Evolutionary conservation across 1,284 basidiomycete species (phyloP).

Genomic region (Cystobasidium pallidum): DNA sequence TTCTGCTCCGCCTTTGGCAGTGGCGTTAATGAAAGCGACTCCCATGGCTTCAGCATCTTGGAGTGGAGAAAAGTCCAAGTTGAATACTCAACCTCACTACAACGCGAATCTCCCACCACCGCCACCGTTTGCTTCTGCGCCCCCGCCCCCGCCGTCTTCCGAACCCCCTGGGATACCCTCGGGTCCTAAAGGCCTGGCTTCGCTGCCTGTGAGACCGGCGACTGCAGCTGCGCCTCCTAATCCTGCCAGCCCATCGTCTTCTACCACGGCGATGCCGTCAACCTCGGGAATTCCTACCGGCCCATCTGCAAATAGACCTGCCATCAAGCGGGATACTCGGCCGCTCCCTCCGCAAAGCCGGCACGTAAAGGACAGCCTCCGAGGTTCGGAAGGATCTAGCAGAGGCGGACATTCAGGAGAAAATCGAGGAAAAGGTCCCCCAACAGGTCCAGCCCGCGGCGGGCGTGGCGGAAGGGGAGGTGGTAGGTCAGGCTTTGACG

Average conservation of each 20-base stretch:
- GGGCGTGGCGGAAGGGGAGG: constrained; percentile 16
- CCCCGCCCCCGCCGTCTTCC: constrained; percentile 34
- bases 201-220: constrained; percentile 24
- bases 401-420: background rate
- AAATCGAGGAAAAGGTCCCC: constrained; percentile 1
- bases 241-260: background rate
- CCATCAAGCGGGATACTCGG: constrained; percentile 25
- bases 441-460: constrained; percentile 20
- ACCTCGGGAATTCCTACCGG: constrained; percentile 7
- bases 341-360: constrained; percentile 28
- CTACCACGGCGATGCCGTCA: background rate
- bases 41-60: constrained; percentile 13
- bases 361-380: constrained; percentile 9
- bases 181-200: constrained; percentile 33
- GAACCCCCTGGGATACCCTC: background rate
- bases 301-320: background rate
- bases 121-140: constrained; percentile 13
- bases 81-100: background rate
- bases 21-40: constrained; percentile 29
- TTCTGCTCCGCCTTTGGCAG: constrained; percentile 16
- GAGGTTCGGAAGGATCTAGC: constrained; percentile 2
- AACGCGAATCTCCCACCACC: constrained; percentile 23
- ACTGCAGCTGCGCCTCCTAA: constrained; percentile 2
- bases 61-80: background rate
- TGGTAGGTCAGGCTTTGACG: constrained; percentile 8